A percentile compares a stretch with the other conserved stretches of the same genome.
Conservation (phyloP, 1,284 basidiomycete genomes). For the Trichosporon sp. region DNA sequence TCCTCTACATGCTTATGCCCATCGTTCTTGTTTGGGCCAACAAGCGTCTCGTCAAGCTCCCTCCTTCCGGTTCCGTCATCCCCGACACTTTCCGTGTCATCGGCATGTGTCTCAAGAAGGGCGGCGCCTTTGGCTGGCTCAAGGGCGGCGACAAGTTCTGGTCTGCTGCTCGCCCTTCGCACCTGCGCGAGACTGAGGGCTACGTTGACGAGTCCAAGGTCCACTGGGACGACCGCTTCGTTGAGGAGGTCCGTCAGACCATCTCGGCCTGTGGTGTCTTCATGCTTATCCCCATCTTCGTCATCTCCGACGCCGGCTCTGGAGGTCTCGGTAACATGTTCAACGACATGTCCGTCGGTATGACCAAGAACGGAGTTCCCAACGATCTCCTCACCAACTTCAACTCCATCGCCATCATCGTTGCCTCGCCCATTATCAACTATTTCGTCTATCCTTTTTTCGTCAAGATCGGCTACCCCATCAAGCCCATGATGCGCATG, state of each 20-base stretch:
- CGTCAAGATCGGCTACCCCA: conserved; percentile 49
- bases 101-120: conserved; percentile 34
- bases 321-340: conserved; percentile 41
- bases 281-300: conserved; percentile 59
- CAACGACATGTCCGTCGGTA: conserved; percentile 56
- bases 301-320: conserved; percentile 50
- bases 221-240: conserved; percentile 60
- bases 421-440: conserved; percentile 58
- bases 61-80: conserved; percentile 59
- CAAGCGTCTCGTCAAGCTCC: conserved; percentile 46
- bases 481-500: conserved; percentile 48
- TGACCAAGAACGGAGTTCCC: conserved; percentile 58
- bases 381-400: conserved; percentile 60
- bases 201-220: conserved; percentile 48
- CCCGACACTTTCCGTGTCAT: conserved; percentile 51
- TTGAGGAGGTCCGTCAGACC: conserved; percentile 58
- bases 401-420: conserved; percentile 58
- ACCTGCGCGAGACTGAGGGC: conserved; percentile 44
- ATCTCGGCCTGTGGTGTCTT: conserved; percentile 59
- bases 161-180: conserved; percentile 57
- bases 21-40: conserved; percentile 32
- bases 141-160: conserved; percentile 55
- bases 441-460: conserved; percentile 58
- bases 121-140: conserved; percentile 43
- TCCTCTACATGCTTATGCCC: conserved; percentile 58